Evolutionary conservation across 208 protist genomes (phyloP).

Genomic region (Trypanosoma vivax): DNA sequence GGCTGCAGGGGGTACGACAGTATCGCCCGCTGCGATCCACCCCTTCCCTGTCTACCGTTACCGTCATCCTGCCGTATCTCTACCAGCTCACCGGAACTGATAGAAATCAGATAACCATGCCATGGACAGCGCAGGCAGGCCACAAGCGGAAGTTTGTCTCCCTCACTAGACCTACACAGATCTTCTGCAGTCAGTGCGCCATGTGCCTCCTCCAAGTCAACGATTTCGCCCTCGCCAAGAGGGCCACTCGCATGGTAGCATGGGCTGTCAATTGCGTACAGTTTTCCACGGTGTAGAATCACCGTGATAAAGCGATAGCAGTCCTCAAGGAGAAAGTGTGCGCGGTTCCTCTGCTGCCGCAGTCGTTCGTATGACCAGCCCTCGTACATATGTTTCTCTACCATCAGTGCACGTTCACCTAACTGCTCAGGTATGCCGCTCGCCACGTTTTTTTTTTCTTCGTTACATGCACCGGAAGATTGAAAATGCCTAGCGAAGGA

Average conservation of each 20-base stretch:
- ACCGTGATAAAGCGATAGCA: conserved; percentile 80
- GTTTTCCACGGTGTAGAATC: conserved; percentile 36
- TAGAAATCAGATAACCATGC: conserved; percentile 70
- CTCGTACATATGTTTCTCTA: conserved; percentile 52
- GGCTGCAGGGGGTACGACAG: conserved; percentile 35
- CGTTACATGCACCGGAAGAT: conserved; percentile 9
- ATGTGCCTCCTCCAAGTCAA: conserved; percentile 66
- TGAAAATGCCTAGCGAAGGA: too few relatives aligned
- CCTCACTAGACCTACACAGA: too few relatives aligned
- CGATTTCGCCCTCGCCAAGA: conserved; percentile 70
- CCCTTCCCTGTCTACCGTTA: background rate
- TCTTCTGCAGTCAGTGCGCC: background rate
- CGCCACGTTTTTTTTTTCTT: background rate
- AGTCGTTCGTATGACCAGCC: conserved; percentile 75
- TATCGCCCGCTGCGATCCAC: background rate
- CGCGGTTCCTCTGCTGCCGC: conserved; percentile 56
- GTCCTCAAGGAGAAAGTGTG: conserved; percentile 79
- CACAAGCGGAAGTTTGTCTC: conserved; percentile 9
- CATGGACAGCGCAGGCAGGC: conserved; percentile 77
- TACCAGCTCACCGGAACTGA: conserved; percentile 70
- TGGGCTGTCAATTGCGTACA: conserved; percentile 76
- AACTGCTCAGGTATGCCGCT: background rate
- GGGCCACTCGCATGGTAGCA: conserved; percentile 82
- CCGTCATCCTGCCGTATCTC: conserved; percentile 14
- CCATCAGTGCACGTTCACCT: background rate